Evolutionary conservation across 1,139 yeast species (phyloP).

Genomic region (Kazachstania sp.): DNA sequence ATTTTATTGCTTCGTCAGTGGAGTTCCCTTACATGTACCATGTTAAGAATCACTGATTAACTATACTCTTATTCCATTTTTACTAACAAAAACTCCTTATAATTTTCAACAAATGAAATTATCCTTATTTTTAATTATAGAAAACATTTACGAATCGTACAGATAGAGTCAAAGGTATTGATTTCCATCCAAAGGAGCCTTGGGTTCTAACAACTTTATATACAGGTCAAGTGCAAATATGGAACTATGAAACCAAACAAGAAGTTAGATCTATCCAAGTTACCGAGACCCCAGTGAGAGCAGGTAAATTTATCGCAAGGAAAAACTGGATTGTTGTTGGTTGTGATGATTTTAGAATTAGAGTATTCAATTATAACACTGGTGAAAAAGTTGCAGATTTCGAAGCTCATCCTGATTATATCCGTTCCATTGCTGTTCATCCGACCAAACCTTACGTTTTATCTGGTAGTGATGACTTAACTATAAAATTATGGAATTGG

Average conservation of each 20-base stretch:
- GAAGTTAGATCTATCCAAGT: conserved; percentile 72
- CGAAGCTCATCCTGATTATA: conserved; percentile 97
- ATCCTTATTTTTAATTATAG: background rate
- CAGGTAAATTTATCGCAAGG: conserved; percentile 90
- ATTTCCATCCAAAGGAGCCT: conserved; percentile 95
- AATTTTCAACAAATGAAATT: background rate
- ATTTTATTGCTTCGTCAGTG: too few species aligned
- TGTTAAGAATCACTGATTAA: too few species aligned
- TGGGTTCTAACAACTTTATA: conserved; percentile 87
- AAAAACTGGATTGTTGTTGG: conserved; percentile 98
- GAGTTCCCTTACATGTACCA: too few species aligned
- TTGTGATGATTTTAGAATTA: conserved; percentile 85
- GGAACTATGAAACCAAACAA: conserved; percentile 78
- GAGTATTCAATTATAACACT: conserved; percentile 91
- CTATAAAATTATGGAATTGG: conserved; percentile 96
- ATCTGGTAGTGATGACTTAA: conserved; percentile 87
- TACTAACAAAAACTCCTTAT: background rate
- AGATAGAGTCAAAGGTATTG: conserved; percentile 95
- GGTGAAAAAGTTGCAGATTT: conserved; percentile 90
- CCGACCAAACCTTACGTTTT: conserved; percentile 84
- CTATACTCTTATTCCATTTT: background rate
- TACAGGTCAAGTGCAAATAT: conserved; percentile 75
- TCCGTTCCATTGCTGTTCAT: conserved; percentile 87
- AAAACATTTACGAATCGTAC: conserved; percentile 43
- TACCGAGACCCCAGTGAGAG: conserved; percentile 88